Base-by-base conservation (phyloP, 345 rosid species). In the Euphorbia tirucalli region DNA sequence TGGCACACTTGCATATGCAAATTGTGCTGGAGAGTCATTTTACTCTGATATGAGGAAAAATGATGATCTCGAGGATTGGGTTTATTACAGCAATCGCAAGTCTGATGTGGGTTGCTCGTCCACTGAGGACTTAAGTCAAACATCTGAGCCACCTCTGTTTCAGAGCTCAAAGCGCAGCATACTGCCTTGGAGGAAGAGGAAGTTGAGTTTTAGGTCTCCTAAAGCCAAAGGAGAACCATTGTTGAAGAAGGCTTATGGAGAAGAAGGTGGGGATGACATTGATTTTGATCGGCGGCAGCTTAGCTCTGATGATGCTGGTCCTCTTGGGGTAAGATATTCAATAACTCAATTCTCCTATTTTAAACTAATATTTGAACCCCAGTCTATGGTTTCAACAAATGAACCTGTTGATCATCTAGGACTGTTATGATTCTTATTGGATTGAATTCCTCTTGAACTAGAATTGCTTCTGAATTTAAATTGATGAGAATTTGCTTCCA, bases 251-350 rank as follows among this genome's bases (percentile, higher is more conserved):
- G 96, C 86, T 9, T 84, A 90, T 78, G 92, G 87, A 52, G 97
- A 95, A 86, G 97, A 95, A 60, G 99, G 99, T 6, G 99, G 99
- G n/a, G 98, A 92, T 85, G 99, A 95, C 75, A 95, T 95, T 71
- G 99, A 95, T 87, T 90, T 71, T 85, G 93, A 89, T 75, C 97
- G 99, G 11, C 86, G 97, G 56, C 96, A 90, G 78, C 96, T 95
- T 63, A 85, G 91, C 74, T 89, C 97, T 7, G 97, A 94, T 81
- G 97, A 90, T 72, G 75, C 85, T 66, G 78, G 68, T 79, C 61
- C 79, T 54, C 74, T 70, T 18, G 83, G 85, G 82, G 94, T 89
- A 77, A 88, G 83, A 75, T 61, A 19, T 62, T 62, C 49, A 13
- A 30, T 30, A 3, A n/a, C 35, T 56, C 69, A 41, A 31, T 44